phyloP scores from a whole-genome alignment of 345 rosid species.

The Kandelia obovata region DNA sequence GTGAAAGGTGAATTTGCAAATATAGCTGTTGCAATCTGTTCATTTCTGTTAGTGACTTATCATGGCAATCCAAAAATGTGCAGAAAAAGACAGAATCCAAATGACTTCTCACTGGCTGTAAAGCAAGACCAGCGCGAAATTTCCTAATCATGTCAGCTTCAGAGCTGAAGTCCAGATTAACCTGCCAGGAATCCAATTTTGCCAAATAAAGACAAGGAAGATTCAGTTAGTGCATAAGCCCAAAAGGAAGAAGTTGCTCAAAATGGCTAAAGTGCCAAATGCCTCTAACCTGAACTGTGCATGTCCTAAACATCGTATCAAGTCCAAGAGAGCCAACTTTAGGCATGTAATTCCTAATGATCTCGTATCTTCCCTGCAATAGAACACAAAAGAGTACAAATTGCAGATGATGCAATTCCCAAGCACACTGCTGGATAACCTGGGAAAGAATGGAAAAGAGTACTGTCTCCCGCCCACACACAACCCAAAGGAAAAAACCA shows the following conservation, averaged over 20 bases:
- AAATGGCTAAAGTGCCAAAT: slow-evolving; percentile 12
- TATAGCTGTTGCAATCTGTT: slow-evolving; percentile 95
- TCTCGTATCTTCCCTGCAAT: slow-evolving; percentile 92
- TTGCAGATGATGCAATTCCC: slow-evolving; percentile 4
- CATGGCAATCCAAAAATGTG: slow-evolving; percentile 9
- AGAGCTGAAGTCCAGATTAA: slow-evolving; percentile 88
- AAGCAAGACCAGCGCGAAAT: slow-evolving; percentile 90
- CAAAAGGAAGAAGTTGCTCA: slow-evolving; percentile 6
- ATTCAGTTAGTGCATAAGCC: slow-evolving; percentile 5
- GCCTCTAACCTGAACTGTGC: slow-evolving; percentile 90
- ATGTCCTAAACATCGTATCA: slow-evolving; percentile 98
- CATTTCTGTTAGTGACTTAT: slow-evolving; percentile 32
- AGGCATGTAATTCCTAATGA: slow-evolving; percentile 98
- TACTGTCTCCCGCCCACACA: background rate
- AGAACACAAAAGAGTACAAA: slow-evolving; percentile 26
- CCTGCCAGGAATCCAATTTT: slow-evolving; percentile 39
- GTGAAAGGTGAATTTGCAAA: slow-evolving; percentile 99
- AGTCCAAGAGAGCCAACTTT: slow-evolving; percentile 94
- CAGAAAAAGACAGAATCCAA: slow-evolving; percentile 10
- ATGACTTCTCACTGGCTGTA: slow-evolving; percentile 81
- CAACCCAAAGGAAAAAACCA: no score
- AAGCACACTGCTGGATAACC: no score
- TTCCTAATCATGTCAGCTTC: slow-evolving; percentile 98
- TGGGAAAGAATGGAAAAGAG: background rate
- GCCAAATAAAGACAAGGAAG: background rate